Conservation (phyloP, 163 green algal species). For the Prototheca cutis region DNA sequence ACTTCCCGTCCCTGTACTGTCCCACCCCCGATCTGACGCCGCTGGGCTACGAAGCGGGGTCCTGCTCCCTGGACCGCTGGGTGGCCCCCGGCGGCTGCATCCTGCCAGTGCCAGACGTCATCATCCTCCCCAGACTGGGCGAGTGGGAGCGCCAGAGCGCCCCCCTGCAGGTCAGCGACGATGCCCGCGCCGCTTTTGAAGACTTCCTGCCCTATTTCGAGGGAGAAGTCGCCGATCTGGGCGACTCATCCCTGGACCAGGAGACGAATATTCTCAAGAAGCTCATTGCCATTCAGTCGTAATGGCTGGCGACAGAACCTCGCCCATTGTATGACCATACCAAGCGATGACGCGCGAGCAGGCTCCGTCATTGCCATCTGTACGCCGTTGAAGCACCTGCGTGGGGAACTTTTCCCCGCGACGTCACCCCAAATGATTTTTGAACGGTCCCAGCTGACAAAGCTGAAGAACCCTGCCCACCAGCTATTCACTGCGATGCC, state of each 20-base stretch:
- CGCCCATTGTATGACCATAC: no score
- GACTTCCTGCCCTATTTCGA: conserved; percentile 22
- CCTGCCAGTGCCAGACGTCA: conserved; percentile 11
- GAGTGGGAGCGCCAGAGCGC: conserved; percentile 21
- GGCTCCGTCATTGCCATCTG: no score
- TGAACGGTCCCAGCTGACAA: no score
- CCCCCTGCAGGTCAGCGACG: conserved; percentile 13
- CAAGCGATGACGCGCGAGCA: no score
- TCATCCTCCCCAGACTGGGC: conserved; percentile 12
- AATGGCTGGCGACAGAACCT: no score
- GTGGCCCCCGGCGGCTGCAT: conserved; percentile 13
- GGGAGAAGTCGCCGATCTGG: conserved; percentile 2
- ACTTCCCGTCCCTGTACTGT: conserved; percentile 14
- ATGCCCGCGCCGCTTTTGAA: conserved; percentile 13
- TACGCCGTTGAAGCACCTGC: no score
- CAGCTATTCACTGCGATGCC: no score
- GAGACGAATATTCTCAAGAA: conserved; percentile 17
- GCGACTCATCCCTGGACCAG: conserved; percentile 7
- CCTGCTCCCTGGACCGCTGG: conserved; percentile 14
- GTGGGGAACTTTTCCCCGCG: no score
- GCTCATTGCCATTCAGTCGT: conserved; percentile 13
- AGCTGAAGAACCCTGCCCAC: no score
- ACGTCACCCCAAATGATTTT: no score
- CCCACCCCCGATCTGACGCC: neutral
- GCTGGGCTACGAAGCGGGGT: neutral